Evolutionary conservation across 306 rosid genomes (phyloP), one percentile per base, ranked within the genome.

Genomic region (Quillaja saponaria): DNA sequence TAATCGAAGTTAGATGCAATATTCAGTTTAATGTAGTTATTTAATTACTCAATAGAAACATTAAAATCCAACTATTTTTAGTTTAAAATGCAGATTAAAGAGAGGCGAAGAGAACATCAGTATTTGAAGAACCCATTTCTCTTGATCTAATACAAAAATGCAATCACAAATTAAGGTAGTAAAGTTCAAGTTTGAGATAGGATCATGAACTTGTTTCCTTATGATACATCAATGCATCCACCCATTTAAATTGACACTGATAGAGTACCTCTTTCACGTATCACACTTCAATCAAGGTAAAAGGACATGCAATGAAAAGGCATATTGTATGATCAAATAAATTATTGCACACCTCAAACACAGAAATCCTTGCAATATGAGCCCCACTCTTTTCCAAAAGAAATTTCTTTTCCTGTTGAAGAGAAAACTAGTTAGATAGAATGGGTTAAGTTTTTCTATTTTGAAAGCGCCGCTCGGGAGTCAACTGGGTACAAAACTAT

Each of bases 321-420:
- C 19, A 61, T n/a, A 20, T 1, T 25, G 34, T 6, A 49, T 17
- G 28, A 55, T 49, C 50, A 41, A 54, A 34, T 18, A 25, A 68
- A 46, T 61, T 39, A 65, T 51, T 65, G 49, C 81, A 61, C 34
- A 92, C 98, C 98, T 92, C 98, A 51, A 63, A 86, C 49, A 92
- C 88, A 54, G 98, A 88, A 58, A 92, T 76, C 68, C 95, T 81
- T 50, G 84, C 95, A 76, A 86, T 55, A 79, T 69, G 95, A 71
- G 98, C 83, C 50, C 96, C 96, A 20, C 76, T 77, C 63, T 79
- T 81, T 39, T 92, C 96, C 83, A 92, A 70, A 54, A 88, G 86
- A 81, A 92, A 85, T 72, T 92, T 92, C 73, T 88, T 88, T 70
- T 79, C 88, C 96, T 92, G 92, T 15, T 20, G 52, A 63, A 66